A percentile compares a stretch with the other conserved stretches of the same genome.
Conservation (phyloP, 2,329 filamentous ascomycete species). For the Xylariales sp. region DNA sequence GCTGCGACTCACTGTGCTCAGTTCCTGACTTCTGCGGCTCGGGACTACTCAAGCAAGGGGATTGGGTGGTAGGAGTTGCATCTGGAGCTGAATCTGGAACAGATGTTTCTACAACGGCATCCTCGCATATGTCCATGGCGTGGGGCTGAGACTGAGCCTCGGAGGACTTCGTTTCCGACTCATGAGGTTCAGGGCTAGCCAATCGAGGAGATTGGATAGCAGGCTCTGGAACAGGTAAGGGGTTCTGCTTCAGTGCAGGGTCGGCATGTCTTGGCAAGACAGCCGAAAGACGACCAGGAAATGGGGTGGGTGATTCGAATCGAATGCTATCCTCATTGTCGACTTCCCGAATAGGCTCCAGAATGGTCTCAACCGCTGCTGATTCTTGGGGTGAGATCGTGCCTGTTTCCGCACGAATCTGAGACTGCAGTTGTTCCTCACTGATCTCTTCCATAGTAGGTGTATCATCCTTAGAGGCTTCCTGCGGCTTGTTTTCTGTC, state of each 20-base stretch:
- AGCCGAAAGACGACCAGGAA: conserved; percentile 60
- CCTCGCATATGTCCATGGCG: conserved; percentile 44
- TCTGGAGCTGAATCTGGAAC: conserved; percentile 37
- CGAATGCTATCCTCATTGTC: conserved; percentile 29
- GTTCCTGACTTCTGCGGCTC: conserved; percentile 17
- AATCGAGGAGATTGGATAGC: background rate
- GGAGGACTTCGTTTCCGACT: conserved; percentile 3
- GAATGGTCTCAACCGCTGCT: background rate
- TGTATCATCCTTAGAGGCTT: background rate
- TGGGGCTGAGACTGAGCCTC: conserved; percentile 9
- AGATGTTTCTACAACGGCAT: conserved; percentile 14
- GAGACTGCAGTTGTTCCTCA: conserved; percentile 33
- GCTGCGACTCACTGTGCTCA: background rate
- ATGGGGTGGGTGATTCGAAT: conserved; percentile 43
- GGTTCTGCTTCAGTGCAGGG: conserved; percentile 52
- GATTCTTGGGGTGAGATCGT: conserved; percentile 25
- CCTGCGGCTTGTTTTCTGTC: conserved; percentile 28
- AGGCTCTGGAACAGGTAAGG: conserved; percentile 38
- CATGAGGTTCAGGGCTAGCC: too few species aligned
- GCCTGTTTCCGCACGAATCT: conserved; percentile 36
- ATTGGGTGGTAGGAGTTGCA: conserved; percentile 40
- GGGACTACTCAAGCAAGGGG: background rate
- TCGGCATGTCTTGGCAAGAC: conserved; percentile 58
- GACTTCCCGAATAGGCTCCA: conserved; percentile 23
- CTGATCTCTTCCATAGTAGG: conserved; percentile 18